Percentiles rank a stretch among this genome's conserved stretches.
These are phyloP conservation scores for Conticribra weissflogii DNA, from an alignment of 108 stramenopile genomes.

Conservation along the genomic window DNA sequence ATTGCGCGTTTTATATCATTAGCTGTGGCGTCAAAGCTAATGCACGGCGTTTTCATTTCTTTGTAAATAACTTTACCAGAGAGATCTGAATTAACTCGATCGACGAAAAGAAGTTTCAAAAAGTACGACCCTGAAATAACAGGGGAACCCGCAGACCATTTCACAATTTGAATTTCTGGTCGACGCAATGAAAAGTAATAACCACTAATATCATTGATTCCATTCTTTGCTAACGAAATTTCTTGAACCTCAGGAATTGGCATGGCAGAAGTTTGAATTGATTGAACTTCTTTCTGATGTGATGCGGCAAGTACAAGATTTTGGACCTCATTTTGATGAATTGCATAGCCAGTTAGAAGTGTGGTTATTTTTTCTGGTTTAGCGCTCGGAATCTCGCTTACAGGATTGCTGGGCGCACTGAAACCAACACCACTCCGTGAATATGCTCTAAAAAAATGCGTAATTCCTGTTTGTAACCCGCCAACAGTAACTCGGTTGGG, in stretches of 20 bases:
- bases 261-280: conserved; percentile 64
- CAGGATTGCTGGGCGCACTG: conserved; percentile 42
- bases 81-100: conserved; percentile 27
- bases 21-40: conserved; percentile 54
- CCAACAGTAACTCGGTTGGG: conserved; percentile 44
- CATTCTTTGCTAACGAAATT: conserved; percentile 36
- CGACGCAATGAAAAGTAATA: conserved; percentile 46
- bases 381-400: conserved; percentile 51
- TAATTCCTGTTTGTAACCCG: conserved; percentile 54
- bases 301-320: conserved; percentile 61
- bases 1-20: conserved; percentile 63
- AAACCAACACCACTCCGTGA: conserved; percentile 50
- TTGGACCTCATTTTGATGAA: conserved; percentile 80
- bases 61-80: conserved; percentile 40
- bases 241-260: conserved; percentile 77
- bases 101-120: conserved; percentile 40
- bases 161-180: conserved; percentile 50
- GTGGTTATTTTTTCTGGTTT: conserved; percentile 44
- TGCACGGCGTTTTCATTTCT: conserved; percentile 60
- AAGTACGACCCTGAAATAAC: conserved; percentile 51
- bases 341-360: conserved; percentile 43
- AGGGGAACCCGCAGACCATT: conserved; percentile 40
- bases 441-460: conserved; percentile 56
- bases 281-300: conserved; percentile 76
- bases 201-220: conserved; percentile 27